These are phyloP conservation scores for Xerocomellus dryophilus DNA, from an alignment of 768 basidiomycete species.

Conservation along the genomic window DNA sequence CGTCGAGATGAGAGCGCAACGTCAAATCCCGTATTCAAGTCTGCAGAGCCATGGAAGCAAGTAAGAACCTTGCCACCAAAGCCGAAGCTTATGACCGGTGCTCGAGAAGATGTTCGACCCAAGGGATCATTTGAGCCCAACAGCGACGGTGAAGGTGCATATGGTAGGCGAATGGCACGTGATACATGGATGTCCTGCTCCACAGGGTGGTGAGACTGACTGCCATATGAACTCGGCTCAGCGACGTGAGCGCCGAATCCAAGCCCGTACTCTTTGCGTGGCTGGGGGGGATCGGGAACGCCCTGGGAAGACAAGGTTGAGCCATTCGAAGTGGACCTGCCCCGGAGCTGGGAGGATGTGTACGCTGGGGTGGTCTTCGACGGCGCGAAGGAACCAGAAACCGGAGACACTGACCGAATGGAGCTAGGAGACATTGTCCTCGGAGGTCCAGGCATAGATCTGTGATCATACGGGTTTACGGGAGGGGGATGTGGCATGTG, in stretches of 20 bases:
- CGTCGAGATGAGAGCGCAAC: conserved; percentile 70
- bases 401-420: conserved; percentile 23
- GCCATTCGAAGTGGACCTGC: conserved; percentile 45
- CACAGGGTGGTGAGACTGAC: conserved; percentile 16
- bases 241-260: conserved; percentile 17
- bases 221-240: conserved; percentile 17
- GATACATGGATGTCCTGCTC: conserved; percentile 30
- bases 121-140: conserved; percentile 81
- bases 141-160: conserved; percentile 83
- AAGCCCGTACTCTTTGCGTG: conserved; percentile 31
- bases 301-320: conserved; percentile 38
- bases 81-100: conserved; percentile 85
- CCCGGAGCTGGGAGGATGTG: conserved; percentile 25
- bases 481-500: conserved; percentile 11
- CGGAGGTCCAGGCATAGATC: conserved; percentile 16
- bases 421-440: conserved; percentile 33
- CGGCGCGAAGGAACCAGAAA: conserved; percentile 39
- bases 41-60: conserved; percentile 75
- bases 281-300: conserved; percentile 12
- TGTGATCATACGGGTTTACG: conserved; percentile 20
- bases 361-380: conserved; percentile 20
- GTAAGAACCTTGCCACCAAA: conserved; percentile 90
- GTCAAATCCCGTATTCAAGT: conserved; percentile 71
- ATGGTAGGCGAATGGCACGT: conserved; percentile 48
- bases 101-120: conserved; percentile 64